Evolutionary conservation across 257 asterid species (phyloP), one percentile per base, ranked within the genome.

Genomic region (Capsicum rhomboideum): DNA sequence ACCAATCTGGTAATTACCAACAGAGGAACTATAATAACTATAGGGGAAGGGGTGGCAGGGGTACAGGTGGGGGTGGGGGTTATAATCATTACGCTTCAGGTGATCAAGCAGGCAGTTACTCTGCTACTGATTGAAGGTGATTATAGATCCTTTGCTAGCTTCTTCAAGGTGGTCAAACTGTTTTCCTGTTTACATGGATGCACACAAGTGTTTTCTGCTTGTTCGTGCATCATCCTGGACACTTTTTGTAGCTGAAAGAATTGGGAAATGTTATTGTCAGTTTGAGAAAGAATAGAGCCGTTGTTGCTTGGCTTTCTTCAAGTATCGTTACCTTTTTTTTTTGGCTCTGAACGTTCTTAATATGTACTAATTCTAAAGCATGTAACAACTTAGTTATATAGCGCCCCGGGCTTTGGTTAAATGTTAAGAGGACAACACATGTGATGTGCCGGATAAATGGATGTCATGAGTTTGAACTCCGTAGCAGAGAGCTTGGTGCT

Each of bases 21-120:
- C 92, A 86, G 16, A 86, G 97, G 87, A 88, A 84, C 89, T 87
- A 85, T 78, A 82, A 87, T 87, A 87, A 88, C 78, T 88, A 78
- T 87, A 86, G 97, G 90, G 94, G 96, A 80, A 87, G 98, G 82
- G 96, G 98, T 12, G 92, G 97, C 78, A 88, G 97, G 85, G 97
- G 97, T 83, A 87, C 89, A 86, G 88, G 88, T 58, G 69, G 44
- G 46, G 85, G 89, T 1, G 96, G 93, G 29, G 87, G 86, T 82
- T 85, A 88, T 74, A 84, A 74, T 69, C 75, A 91, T 83, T 85
- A 85, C 18, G 90, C 88, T 49, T 58, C 85, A 17, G 81, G 87
- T 14, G 91, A 78, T 54, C 87, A 84, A 69, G 86, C 79, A 14
- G 88, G 88, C 14, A 84, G 86, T 50, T 93, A 86, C 3, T 84